phyloP scores from a whole-genome alignment of 768 basidiomycete species.

The Boletus coccyginus region DNA sequence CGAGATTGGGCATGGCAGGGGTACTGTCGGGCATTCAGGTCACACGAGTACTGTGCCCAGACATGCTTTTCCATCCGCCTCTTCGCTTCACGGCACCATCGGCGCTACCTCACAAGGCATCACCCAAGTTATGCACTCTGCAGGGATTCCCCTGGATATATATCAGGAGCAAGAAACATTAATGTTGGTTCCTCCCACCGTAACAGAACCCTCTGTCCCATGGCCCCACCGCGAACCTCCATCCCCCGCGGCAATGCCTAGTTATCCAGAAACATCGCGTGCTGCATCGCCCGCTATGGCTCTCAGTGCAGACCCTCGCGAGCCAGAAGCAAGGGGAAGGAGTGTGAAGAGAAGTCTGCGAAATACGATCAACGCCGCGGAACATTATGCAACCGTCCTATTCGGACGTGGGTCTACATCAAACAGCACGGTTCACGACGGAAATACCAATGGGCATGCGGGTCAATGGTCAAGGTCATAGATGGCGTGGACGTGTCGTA shows the following conservation, averaged over 20 bases:
- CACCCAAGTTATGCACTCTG: conserved; percentile 36
- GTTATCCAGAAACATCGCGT: conserved; percentile 41
- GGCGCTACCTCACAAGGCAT: conserved; percentile 30
- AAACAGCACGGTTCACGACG: conserved; percentile 22
- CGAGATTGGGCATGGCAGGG: conserved; percentile 74
- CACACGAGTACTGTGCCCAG: conserved; percentile 19
- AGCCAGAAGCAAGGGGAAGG: conserved; percentile 48
- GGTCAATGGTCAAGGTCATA: conserved; percentile 28
- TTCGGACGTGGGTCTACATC: conserved; percentile 51
- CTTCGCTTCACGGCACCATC: conserved; percentile 20
- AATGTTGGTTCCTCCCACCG: conserved; percentile 9
- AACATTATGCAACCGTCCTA: conserved; percentile 66
- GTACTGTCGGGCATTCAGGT: conserved; percentile 31
- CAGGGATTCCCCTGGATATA: conserved; percentile 25
- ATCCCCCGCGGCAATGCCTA: conserved; percentile 33
- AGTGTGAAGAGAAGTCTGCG: conserved; percentile 65
- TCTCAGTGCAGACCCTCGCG: conserved; percentile 27
- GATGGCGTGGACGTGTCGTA: neutral
- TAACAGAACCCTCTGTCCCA: conserved; percentile 24
- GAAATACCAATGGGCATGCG: conserved; percentile 19
- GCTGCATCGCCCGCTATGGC: conserved; percentile 36
- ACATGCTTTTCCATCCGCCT: conserved; percentile 22
- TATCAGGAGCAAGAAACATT: conserved; percentile 14
- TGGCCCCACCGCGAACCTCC: conserved; percentile 47
- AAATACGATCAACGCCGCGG: conserved; percentile 66